Percentiles rank a stretch among this genome's conserved stretches.
phyloP scores from a whole-genome alignment of 2,329 filamentous ascomycete species.

The Xylaria arbuscula region DNA sequence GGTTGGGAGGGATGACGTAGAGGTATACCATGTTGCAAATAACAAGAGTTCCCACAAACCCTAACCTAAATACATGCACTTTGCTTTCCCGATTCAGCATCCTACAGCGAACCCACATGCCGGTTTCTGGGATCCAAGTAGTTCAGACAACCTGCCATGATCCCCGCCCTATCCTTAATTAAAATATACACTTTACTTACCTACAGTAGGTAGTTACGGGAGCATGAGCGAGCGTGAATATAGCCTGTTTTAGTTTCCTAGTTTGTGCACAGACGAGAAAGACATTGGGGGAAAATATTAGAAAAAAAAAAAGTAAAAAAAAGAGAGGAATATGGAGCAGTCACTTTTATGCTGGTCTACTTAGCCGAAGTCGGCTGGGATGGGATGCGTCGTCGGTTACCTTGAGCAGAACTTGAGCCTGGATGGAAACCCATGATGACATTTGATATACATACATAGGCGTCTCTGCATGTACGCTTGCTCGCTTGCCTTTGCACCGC shows the following conservation, averaged over 20 bases:
- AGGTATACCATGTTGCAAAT: not conserved
- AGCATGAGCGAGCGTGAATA: constrained; percentile 10
- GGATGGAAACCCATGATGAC: constrained; percentile 1
- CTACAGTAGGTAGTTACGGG: too few species aligned
- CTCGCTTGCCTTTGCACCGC: constrained; percentile 1
- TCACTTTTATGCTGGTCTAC: not conserved
- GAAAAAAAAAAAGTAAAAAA: too few species aligned
- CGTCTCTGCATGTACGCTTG: constrained; percentile 3
- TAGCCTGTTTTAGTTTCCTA: constrained; percentile 21
- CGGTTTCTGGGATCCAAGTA: constrained; percentile 17
- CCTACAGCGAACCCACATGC: constrained; percentile 30
- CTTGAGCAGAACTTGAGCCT: not conserved
- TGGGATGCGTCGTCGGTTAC: constrained; percentile 4
- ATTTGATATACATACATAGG: constrained; percentile 8
- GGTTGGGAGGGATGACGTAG: not conserved
- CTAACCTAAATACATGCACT: constrained; percentile 12
- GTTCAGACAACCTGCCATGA: constrained; percentile 20
- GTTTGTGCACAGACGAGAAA: not conserved
- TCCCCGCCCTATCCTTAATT: constrained; percentile 5
- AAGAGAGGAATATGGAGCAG: not conserved
- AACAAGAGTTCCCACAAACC: constrained; percentile 9
- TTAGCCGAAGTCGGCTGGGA: constrained; percentile 10
- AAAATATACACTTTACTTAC: not conserved
- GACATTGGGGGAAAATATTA: not conserved
- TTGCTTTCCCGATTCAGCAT: constrained; percentile 27